phyloP scores from a whole-genome alignment of 352 stramenopile genomes.

The Pythium coloratum region DNA sequence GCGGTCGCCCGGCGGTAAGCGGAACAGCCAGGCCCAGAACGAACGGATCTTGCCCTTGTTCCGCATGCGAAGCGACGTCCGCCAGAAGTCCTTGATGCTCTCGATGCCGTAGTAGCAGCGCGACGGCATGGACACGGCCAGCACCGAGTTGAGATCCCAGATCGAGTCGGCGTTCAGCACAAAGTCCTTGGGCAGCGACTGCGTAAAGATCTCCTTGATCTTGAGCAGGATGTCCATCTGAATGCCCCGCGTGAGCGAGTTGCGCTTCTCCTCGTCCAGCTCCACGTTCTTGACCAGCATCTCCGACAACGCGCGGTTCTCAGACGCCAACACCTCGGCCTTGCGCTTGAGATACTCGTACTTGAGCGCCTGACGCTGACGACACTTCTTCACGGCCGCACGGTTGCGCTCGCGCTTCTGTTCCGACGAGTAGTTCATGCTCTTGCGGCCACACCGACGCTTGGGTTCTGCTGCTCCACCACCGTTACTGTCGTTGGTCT shows the following conservation, averaged over 20 bases:
- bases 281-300: conserved; percentile 76
- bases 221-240: conserved; percentile 88
- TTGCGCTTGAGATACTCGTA: conserved; percentile 79
- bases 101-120: conserved; percentile 86
- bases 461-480: conserved; percentile 36
- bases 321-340: conserved; percentile 55
- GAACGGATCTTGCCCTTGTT: conserved; percentile 89
- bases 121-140: conserved; percentile 83
- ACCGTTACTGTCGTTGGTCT: neutral
- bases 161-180: conserved; percentile 83
- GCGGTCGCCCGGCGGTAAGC: conserved; percentile 66
- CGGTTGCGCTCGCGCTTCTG: conserved; percentile 84
- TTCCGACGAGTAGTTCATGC: conserved; percentile 86
- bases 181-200: conserved; percentile 84
- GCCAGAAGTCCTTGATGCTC: conserved; percentile 88
- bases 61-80: conserved; percentile 79
- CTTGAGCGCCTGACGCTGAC: conserved; percentile 79
- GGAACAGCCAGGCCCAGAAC: conserved; percentile 86
- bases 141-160: conserved; percentile 83
- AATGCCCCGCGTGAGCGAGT: conserved; percentile 73
- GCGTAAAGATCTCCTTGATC: conserved; percentile 88
- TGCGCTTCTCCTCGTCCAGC: conserved; percentile 52
- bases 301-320: conserved; percentile 73
- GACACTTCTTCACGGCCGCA: conserved; percentile 84
- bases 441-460: conserved; percentile 76